phyloP scores from a whole-genome alignment of 139 green algal species.

The Auxenochlorella pyrenoidosa region DNA sequence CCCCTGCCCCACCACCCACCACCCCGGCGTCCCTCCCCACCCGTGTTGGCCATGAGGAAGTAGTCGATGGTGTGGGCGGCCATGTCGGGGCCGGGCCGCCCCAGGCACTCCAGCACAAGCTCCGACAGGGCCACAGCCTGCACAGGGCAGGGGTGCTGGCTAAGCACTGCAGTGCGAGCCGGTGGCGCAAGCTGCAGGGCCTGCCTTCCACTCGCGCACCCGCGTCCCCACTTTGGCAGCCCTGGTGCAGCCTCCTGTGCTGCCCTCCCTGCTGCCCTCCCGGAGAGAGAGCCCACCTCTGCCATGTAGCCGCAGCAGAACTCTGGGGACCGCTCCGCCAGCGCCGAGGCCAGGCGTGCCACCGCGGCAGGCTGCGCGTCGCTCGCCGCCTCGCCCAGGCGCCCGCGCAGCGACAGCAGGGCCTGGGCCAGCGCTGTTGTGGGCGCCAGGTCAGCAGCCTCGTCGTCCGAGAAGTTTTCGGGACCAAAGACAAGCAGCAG shows the following conservation, averaged over 20 bases:
- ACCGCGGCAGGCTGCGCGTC: conserved; percentile 32
- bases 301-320: conserved; percentile 5
- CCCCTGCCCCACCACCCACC: not conserved
- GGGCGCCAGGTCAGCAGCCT: conserved; percentile 45
- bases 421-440: conserved; percentile 24
- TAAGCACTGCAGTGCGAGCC: too few species aligned
- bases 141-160: not conserved
- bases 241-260: too few species aligned
- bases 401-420: conserved; percentile 37
- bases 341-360: conserved; percentile 45
- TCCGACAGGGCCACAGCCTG: conserved; percentile 56
- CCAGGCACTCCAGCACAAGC: conserved; percentile 56
- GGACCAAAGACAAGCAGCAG: conserved; percentile 55
- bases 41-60: conserved; percentile 71
- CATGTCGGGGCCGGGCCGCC: conserved; percentile 26
- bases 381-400: not conserved
- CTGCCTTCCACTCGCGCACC: too few species aligned
- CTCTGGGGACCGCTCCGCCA: conserved; percentile 56
- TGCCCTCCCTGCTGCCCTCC: too few species aligned
- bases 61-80: conserved; percentile 61
- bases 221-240: too few species aligned
- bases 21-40: not conserved
- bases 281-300: not conserved
- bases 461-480: conserved; percentile 27
- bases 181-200: too few species aligned